Conservation (phyloP, 2,329 filamentous ascomycete species). For the Pleomassaria siparia region DNA sequence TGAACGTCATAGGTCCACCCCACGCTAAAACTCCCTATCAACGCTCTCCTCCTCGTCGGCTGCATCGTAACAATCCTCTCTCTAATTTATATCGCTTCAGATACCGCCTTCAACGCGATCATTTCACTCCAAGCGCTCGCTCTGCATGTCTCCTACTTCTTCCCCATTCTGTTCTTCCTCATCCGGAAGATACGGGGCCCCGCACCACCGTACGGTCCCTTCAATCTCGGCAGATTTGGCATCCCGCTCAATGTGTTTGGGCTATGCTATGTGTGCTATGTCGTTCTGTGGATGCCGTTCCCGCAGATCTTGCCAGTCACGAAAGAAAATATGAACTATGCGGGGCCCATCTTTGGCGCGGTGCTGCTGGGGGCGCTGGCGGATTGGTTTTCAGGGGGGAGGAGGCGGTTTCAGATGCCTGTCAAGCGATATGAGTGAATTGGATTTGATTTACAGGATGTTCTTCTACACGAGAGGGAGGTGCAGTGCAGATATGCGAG, state of each 20-base stretch:
- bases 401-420: conserved; percentile 25
- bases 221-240: conserved; percentile 29
- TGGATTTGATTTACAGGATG: background rate
- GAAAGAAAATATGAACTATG: conserved; percentile 35
- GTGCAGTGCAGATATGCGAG: no score
- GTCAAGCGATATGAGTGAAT: conserved; percentile 22
- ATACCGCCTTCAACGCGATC: conserved; percentile 40
- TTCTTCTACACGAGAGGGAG: no score
- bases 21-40: conserved; percentile 26
- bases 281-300: conserved; percentile 35
- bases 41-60: conserved; percentile 26
- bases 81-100: conserved; percentile 34
- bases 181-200: conserved; percentile 21
- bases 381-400: conserved; percentile 23
- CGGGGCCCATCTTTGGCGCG: conserved; percentile 29
- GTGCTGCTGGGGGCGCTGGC: conserved; percentile 23
- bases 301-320: conserved; percentile 29
- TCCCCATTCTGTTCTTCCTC: conserved; percentile 32
- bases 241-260: conserved; percentile 28
- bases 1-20: conserved; percentile 25
- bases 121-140: conserved; percentile 36
- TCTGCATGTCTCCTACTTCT: conserved; percentile 36
- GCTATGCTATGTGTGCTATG: conserved; percentile 26
- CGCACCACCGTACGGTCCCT: conserved; percentile 27
- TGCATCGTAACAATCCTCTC: conserved; percentile 34